These are phyloP conservation scores for Penicillium sp. DNA, from an alignment of 2,329 filamentous ascomycete genomes.

Conservation along the genomic window DNA sequence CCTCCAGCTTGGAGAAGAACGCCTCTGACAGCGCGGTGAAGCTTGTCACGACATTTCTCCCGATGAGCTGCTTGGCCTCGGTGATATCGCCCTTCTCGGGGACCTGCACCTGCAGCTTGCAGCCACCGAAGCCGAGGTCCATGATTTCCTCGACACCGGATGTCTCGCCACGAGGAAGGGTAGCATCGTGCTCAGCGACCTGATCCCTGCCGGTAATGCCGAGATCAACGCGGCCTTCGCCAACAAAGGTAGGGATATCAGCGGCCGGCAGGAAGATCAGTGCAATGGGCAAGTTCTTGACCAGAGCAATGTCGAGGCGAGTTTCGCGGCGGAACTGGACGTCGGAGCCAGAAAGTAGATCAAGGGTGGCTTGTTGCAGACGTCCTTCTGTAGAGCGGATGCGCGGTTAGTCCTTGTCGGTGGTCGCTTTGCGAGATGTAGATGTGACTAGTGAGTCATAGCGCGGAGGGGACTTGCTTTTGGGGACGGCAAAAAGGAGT, in stretches of 20 bases:
- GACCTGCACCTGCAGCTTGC: slow-evolving; percentile 94
- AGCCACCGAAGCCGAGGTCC: slow-evolving; percentile 83
- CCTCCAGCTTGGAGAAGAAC: slow-evolving; percentile 78
- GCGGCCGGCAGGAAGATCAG: slow-evolving; percentile 95
- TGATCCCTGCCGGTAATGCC: slow-evolving; percentile 94
- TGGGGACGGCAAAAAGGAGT: slow-evolving; percentile 93
- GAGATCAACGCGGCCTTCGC: slow-evolving; percentile 85
- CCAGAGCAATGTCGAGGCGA: slow-evolving; percentile 91
- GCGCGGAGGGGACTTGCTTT: slow-evolving; percentile 61
- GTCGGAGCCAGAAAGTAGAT: slow-evolving; percentile 87
- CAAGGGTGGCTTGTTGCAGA: slow-evolving; percentile 77
- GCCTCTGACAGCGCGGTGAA: slow-evolving; percentile 77
- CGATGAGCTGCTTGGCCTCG: slow-evolving; percentile 70
- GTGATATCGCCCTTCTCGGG: slow-evolving; percentile 72
- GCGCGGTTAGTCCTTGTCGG: slow-evolving; percentile 12
- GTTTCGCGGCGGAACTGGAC: slow-evolving; percentile 95
- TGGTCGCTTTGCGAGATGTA: slow-evolving; percentile 5
- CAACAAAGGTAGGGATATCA: slow-evolving; percentile 96
- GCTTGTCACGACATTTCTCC: slow-evolving; percentile 91
- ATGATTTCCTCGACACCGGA: slow-evolving; percentile 76
- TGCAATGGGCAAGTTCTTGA: slow-evolving; percentile 92
- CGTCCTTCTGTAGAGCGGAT: slow-evolving; percentile 66
- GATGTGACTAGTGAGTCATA: slow-evolving; percentile 16
- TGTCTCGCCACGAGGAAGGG: slow-evolving; percentile 32
- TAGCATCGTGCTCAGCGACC: slow-evolving; percentile 79